Percentiles rank a stretch among this genome's conserved stretches.
Evolutionary conservation across 78 protist species (phyloP).

Genomic region (Dictyostelium intermedium): DNA sequence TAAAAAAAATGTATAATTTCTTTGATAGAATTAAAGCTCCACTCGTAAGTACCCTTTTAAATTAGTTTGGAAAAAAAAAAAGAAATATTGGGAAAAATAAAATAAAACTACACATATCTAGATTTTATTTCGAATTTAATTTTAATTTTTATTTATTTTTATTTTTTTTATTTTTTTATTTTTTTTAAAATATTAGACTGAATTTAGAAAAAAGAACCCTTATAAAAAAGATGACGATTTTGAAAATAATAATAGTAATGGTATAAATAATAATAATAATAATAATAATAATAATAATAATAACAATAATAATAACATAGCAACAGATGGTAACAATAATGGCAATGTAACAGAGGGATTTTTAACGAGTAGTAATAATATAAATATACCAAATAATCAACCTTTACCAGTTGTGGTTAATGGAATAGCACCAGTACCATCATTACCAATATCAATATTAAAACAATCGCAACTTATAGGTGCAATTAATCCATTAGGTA

Average conservation of each 20-base stretch:
- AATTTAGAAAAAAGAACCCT: conserved; percentile 13
- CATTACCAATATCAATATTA: conserved; percentile 22
- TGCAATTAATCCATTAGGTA: conserved; percentile 2
- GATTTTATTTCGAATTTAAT: background rate
- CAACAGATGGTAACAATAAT: background rate
- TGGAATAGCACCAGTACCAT: conserved; percentile 10
- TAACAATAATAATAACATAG: background rate
- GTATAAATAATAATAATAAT: background rate
- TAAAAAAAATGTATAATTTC: conserved; percentile 27
- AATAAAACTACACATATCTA: background rate
- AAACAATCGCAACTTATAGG: conserved; percentile 26
- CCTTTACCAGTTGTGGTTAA: background rate
- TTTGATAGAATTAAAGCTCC: conserved; percentile 75
- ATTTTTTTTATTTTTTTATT: background rate
- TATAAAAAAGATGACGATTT: background rate
- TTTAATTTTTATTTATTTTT: background rate
- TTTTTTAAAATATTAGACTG: background rate
- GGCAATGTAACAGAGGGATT: background rate
- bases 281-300: no score
- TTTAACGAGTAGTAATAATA: background rate
- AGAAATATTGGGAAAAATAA: no score
- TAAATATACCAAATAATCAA: background rate
- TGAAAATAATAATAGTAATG: background rate
- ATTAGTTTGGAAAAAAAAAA: background rate
- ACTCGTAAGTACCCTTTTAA: conserved; percentile 19